A percentile compares a stretch with the other conserved stretches of the same genome.
phyloP scores from a whole-genome alignment of 2,329 filamentous ascomycete genomes.

The Ophiosphaerella herpotricha region DNA sequence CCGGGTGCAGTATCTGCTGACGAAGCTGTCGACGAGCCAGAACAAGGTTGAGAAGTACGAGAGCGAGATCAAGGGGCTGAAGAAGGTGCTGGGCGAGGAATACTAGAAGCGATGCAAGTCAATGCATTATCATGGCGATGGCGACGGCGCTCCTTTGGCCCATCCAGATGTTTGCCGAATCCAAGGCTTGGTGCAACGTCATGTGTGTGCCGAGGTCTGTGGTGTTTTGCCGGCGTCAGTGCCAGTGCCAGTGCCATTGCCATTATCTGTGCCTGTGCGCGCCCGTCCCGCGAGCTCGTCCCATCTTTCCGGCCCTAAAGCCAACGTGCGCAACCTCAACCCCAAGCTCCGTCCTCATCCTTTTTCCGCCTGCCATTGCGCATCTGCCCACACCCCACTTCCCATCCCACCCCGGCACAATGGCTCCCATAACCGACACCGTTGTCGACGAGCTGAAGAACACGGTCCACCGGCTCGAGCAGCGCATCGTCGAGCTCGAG shows the following conservation, averaged over 20 bases:
- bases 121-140: no score
- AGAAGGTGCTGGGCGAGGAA: constrained; percentile 68
- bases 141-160: no score
- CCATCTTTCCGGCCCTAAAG: constrained; percentile 10
- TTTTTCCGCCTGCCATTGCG: constrained; percentile 29
- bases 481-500: constrained; percentile 85
- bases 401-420: constrained; percentile 51
- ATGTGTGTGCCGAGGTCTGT: constrained; percentile 10
- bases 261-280: neutral
- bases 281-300: constrained; percentile 6
- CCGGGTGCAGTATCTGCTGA: constrained; percentile 72
- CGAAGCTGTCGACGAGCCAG: constrained; percentile 76
- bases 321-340: constrained; percentile 13
- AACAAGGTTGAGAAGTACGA: constrained; percentile 75
- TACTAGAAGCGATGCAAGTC: constrained; percentile 26
- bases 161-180: neutral
- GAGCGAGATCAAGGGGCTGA: constrained; percentile 69
- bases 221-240: neutral
- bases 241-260: neutral
- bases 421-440: constrained; percentile 87
- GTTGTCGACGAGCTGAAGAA: constrained; percentile 80
- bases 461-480: constrained; percentile 81
- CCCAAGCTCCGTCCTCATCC: constrained; percentile 12
- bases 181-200: constrained; percentile 16
- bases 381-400: constrained; percentile 11